These are phyloP conservation scores for Daldinia grandis DNA, from an alignment of 495 filamentous ascomycete species.

Conservation along the genomic window DNA sequence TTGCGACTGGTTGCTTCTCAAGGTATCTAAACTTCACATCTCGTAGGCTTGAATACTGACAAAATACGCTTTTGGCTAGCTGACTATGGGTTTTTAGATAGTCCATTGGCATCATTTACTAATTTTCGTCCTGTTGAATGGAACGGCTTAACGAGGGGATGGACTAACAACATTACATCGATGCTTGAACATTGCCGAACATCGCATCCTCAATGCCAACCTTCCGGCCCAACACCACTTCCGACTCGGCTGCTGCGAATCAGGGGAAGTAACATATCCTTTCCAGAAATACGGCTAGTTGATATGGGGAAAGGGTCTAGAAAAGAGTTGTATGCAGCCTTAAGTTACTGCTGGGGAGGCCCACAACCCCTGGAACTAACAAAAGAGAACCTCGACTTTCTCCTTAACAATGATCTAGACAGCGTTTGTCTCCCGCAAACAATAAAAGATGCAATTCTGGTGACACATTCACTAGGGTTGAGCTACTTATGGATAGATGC, in stretches of 20 bases:
- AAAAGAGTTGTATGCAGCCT: slow-evolving; percentile 6
- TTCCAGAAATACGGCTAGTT: slow-evolving; percentile 4
- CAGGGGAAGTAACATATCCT: neutral
- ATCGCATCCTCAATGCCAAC: slow-evolving; percentile 19
- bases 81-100: slow-evolving; percentile 1
- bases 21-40: neutral
- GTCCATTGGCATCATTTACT: slow-evolving; percentile 9
- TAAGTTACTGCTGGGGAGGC: slow-evolving; percentile 32
- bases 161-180: slow-evolving; percentile 6
- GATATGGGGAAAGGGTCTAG: neutral
- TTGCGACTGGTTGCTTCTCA: slow-evolving; percentile 6
- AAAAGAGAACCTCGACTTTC: slow-evolving; percentile 4
- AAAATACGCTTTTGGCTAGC: neutral
- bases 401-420: slow-evolving; percentile 2
- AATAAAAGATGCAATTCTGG: slow-evolving; percentile 11
- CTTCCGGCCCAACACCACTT: slow-evolving; percentile 1
- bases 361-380: slow-evolving; percentile 24
- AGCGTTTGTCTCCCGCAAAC: slow-evolving; percentile 8
- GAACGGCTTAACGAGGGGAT: slow-evolving; percentile 3
- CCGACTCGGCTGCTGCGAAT: slow-evolving; percentile 17
- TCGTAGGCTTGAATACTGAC: neutral
- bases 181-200: slow-evolving; percentile 10
- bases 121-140: slow-evolving; percentile 18
- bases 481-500: slow-evolving; percentile 44
- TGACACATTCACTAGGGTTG: slow-evolving; percentile 9